phyloP scores from a whole-genome alignment of 2,329 filamentous ascomycete species.

The Aspergillus phoenicis region DNA sequence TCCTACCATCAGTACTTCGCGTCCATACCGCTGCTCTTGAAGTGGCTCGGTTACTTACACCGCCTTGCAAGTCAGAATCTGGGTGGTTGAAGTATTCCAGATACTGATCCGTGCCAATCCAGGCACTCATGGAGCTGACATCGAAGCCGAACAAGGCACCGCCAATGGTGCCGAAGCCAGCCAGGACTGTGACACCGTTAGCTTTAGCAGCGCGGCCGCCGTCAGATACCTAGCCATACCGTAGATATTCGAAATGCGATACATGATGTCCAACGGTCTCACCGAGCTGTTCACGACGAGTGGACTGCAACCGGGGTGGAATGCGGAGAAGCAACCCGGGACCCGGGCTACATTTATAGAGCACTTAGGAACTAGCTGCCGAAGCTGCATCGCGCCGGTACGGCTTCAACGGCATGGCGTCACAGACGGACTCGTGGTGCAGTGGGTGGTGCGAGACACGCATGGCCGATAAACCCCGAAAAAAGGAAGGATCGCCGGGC shows the following conservation, averaged over 20 bases:
- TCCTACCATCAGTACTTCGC: conserved; percentile 26
- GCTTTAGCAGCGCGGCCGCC: not conserved
- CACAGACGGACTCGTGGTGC: not conserved
- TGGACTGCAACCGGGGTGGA: not conserved
- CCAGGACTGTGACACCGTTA: conserved; percentile 44
- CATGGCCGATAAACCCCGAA: conserved; percentile 8
- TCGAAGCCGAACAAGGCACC: conserved; percentile 63
- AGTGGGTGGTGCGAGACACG: conserved; percentile 18
- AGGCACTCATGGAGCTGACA: conserved; percentile 50
- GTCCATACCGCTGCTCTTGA: not conserved
- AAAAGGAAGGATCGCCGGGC: conserved; percentile 17
- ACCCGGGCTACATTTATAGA: conserved; percentile 2
- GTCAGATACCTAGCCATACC: conserved; percentile 5
- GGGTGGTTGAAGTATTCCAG: conserved; percentile 58
- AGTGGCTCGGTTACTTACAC: conserved; percentile 24
- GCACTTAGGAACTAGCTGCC: not conserved
- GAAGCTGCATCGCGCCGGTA: conserved; percentile 1
- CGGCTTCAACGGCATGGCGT: conserved; percentile 3
- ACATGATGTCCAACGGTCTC: conserved; percentile 20
- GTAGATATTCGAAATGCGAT: conserved; percentile 26
- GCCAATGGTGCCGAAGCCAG: conserved; percentile 59
- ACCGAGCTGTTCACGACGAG: not conserved
- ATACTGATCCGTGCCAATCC: conserved; percentile 55
- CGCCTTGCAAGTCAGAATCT: conserved; percentile 40
- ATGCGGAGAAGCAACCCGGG: conserved; percentile 1